Conservation (phyloP, 257 asterid species). For the Nicotiana attenuata region DNA sequence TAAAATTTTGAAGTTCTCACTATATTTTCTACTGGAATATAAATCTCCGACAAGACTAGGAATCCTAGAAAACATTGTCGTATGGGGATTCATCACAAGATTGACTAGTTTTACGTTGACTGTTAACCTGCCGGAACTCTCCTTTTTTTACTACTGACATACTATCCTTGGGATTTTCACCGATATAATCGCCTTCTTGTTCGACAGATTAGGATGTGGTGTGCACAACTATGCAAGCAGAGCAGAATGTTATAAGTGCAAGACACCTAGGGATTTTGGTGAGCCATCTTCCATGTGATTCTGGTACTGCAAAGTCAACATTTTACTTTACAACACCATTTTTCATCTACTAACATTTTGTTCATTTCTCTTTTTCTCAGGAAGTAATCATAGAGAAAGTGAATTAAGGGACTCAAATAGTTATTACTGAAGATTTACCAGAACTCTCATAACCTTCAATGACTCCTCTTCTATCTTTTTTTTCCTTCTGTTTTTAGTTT, state of each 20-base stretch:
- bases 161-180: not conserved
- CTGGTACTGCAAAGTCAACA: not conserved
- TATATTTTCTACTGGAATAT: too few species aligned
- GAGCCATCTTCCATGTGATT: conserved; percentile 9
- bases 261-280: conserved; percentile 53
- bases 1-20: not conserved
- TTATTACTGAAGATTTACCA: not conserved
- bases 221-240: conserved; percentile 78
- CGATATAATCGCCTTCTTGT: not conserved
- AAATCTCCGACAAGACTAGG: too few species aligned
- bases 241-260: conserved; percentile 67
- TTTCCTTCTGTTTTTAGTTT: not conserved
- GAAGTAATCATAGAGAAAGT: not conserved
- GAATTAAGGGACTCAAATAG: conserved; percentile 4
- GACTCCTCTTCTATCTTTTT: not conserved
- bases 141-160: too few species aligned
- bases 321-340: not conserved
- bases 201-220: conserved; percentile 54
- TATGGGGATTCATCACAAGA: too few species aligned
- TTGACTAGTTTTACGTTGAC: too few species aligned
- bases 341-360: not conserved
- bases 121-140: too few species aligned
- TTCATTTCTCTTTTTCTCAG: conserved; percentile 4
- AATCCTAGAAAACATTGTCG: too few species aligned
- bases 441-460: not conserved